These are phyloP conservation scores for Dovyalis caffra DNA, from an alignment of 345 rosid species.

Conservation along the genomic window DNA sequence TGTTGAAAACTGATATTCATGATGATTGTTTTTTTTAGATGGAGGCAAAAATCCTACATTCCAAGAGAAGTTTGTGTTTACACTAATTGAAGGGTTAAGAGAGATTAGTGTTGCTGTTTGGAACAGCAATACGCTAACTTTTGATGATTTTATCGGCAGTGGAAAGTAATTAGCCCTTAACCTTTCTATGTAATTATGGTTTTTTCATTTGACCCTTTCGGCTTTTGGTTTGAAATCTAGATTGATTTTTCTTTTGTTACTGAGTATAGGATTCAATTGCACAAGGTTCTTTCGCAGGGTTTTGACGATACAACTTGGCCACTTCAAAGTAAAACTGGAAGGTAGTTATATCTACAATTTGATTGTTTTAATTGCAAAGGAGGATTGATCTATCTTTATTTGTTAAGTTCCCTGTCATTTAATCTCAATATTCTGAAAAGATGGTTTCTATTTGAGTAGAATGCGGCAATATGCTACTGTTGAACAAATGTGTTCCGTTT, in stretches of 20 bases:
- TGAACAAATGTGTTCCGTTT: background rate
- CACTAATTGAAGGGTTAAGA: constrained; percentile 76
- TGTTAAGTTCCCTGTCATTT: background rate
- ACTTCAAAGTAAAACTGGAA: constrained; percentile 75
- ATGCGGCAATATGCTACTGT: background rate
- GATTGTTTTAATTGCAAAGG: too few species aligned
- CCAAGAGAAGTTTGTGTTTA: constrained; percentile 81
- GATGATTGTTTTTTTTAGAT: constrained; percentile 36
- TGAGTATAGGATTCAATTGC: constrained; percentile 63
- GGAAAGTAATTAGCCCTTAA: constrained; percentile 58
- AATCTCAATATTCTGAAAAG: background rate
- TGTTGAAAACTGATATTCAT: background rate
- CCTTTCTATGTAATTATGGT: background rate
- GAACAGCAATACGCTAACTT: constrained; percentile 63
- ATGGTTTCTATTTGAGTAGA: background rate
- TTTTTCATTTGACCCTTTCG: background rate
- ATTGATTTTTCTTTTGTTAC: constrained; percentile 18
- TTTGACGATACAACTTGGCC: constrained; percentile 78
- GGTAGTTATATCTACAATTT: constrained; percentile 34
- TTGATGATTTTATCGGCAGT: constrained; percentile 77
- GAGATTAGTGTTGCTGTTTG: constrained; percentile 55
- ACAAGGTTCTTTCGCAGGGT: constrained; percentile 71
- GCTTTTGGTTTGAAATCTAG: constrained; percentile 1
- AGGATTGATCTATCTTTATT: background rate
- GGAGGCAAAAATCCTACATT: constrained; percentile 81